A percentile compares a stretch with the other conserved stretches of the same genome.
Evolutionary conservation across 2,329 filamentous ascomycete genomes (phyloP).

Genomic region (Claviceps sp.): DNA sequence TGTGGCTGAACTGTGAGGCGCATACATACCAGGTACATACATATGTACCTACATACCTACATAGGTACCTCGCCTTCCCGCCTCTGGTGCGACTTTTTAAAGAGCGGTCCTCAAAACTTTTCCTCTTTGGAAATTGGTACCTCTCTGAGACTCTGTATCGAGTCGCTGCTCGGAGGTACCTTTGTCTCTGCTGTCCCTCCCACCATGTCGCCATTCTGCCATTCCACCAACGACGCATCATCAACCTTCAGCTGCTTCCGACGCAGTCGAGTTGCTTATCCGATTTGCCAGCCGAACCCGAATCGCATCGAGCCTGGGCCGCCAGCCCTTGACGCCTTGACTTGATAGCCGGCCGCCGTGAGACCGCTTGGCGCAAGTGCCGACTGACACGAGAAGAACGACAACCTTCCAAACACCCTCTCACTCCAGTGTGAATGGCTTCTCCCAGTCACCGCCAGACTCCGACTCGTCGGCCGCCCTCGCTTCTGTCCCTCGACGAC

Average conservation of each 20-base stretch:
- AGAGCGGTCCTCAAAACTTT: no score
- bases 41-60: no score
- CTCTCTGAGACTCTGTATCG: background rate
- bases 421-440: slow-evolving; percentile 11
- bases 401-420: background rate
- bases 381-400: background rate
- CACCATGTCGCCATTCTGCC: background rate
- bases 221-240: background rate
- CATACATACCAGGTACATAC: no score
- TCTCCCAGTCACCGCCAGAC: slow-evolving; percentile 16
- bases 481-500: slow-evolving; percentile 20
- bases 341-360: background rate
- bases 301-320: background rate
- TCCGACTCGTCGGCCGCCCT: slow-evolving; percentile 17
- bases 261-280: background rate
- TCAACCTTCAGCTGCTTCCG: background rate
- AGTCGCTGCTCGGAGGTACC: background rate
- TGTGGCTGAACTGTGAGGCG: no score
- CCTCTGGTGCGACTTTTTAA: no score
- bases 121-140: no score
- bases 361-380: background rate
- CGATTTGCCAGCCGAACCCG: background rate
- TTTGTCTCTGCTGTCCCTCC: background rate
- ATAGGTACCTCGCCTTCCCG: no score
- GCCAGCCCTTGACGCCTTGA: background rate